Evolutionary conservation across 768 basidiomycete species (phyloP).

Genomic region (Rhodocollybia butyracea): DNA sequence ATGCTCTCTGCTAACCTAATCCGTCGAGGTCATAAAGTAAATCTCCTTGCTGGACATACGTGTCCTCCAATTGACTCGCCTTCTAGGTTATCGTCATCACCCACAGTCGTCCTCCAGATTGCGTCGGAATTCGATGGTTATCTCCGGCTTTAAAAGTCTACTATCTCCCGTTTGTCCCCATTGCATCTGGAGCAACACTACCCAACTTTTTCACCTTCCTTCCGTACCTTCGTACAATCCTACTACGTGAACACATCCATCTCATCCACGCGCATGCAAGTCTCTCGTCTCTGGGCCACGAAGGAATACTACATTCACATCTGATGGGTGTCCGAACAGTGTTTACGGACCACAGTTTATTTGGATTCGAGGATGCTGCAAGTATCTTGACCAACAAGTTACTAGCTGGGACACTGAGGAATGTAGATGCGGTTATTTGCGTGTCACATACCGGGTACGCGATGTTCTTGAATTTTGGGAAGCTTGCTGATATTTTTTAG

Average conservation of each 20-base stretch:
- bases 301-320: conserved; percentile 87
- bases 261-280: conserved; percentile 91
- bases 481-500: conserved; percentile 37
- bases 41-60: conserved; percentile 10
- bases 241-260: conserved; percentile 81
- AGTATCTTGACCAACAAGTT: conserved; percentile 98
- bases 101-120: conserved; percentile 82
- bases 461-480: neutral
- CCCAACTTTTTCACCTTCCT: conserved; percentile 92
- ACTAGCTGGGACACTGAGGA: conserved; percentile 77
- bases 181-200: conserved; percentile 89
- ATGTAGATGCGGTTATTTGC: conserved; percentile 93
- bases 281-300: conserved; percentile 87
- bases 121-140: conserved; percentile 89
- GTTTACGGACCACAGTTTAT: conserved; percentile 96
- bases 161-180: conserved; percentile 85
- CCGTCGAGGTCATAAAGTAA: conserved; percentile 79
- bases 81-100: conserved; percentile 89
- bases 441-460: conserved; percentile 94
- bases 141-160: conserved; percentile 89
- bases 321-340: conserved; percentile 85
- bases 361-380: conserved; percentile 95
- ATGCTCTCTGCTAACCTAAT: conserved; percentile 85
- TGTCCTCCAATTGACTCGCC: neutral
- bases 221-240: conserved; percentile 87